phyloP scores from a whole-genome alignment of 2,329 filamentous ascomycete genomes.

The Aspergillus caelatus region DNA sequence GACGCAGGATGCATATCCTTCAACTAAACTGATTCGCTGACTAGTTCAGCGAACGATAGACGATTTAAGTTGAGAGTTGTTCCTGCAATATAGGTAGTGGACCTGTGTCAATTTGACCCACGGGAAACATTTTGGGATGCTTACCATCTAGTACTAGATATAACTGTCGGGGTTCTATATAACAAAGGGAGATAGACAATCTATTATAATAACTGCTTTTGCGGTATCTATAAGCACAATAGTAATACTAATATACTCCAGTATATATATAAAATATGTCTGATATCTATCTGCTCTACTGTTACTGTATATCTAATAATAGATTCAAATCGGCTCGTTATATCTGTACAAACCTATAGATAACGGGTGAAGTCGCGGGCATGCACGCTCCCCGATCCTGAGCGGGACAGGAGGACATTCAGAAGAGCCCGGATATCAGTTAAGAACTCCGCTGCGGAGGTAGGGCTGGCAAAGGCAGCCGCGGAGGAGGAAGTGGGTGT shows the following conservation, averaged over 20 bases:
- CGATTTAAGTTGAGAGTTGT: no score
- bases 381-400: background rate
- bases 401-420: background rate
- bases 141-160: background rate
- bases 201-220: background rate
- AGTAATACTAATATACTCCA: background rate
- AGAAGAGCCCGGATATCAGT: background rate
- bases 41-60: no score
- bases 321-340: background rate
- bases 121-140: no score
- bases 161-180: background rate
- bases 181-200: background rate
- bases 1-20: no score
- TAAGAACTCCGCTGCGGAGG: background rate
- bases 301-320: background rate
- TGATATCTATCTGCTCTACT: rapidly evolving
- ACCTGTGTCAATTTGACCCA: no score
- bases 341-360: background rate
- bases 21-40: no score
- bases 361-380: background rate
- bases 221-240: background rate
- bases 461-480: background rate
- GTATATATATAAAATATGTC: background rate
- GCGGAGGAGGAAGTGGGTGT: background rate
- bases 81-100: no score